Evolutionary conservation across 331 rosid species (phyloP).

Genomic region (Ulmus americana): DNA sequence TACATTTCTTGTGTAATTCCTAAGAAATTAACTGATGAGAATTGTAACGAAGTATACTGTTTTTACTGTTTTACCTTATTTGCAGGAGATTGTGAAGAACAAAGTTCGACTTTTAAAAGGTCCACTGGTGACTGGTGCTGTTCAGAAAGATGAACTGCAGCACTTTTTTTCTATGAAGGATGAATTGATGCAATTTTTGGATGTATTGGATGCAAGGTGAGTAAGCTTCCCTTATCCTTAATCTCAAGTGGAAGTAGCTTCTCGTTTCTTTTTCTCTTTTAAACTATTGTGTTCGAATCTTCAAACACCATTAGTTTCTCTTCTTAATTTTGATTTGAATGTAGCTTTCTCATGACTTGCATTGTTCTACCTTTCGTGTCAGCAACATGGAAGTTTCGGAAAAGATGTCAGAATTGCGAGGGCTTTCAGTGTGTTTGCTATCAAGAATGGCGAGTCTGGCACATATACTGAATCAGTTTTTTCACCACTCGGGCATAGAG

Average conservation of each 20-base stretch:
- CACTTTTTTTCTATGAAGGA: not conserved
- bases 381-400: conserved; percentile 5
- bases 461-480: conserved; percentile 13
- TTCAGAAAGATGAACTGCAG: not conserved
- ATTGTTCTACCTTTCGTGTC: not conserved
- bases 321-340: not conserved
- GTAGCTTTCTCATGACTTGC: not conserved
- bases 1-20: not conserved
- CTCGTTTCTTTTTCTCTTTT: not conserved
- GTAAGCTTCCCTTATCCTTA: not conserved
- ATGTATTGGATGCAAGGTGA: conserved; percentile 8
- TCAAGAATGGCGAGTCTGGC: conserved; percentile 20
- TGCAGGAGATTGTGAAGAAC: conserved; percentile 6
- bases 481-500: not conserved
- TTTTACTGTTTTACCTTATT: not conserved
- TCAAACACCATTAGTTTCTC: not conserved
- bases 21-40: not conserved
- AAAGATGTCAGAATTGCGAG: not conserved
- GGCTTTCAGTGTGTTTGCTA: conserved; percentile 19
- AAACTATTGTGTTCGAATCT: not conserved
- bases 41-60: not conserved
- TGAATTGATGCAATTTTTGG: conserved; percentile 4
- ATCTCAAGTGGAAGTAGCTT: not conserved
- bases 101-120: not conserved
- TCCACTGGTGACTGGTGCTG: not conserved